Conservation (phyloP, 805 yeast species). For the Starmerella potacharoeniae region DNA sequence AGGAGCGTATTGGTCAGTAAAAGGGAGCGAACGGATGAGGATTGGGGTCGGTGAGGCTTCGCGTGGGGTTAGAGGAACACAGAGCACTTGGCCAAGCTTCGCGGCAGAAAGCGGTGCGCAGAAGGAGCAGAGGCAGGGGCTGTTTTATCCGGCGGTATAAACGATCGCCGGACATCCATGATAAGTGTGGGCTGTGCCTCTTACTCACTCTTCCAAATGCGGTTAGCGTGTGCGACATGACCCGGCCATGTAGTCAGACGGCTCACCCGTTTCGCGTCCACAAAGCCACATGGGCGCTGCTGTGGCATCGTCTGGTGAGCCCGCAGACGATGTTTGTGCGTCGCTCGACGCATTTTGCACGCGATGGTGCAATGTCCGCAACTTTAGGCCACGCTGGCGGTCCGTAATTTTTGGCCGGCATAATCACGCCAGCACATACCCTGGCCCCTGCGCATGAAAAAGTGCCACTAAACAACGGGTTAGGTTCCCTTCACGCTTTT, state of each 20-base stretch:
- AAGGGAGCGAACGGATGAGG: not conserved
- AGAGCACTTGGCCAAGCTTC: not conserved
- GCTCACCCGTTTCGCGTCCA: no score
- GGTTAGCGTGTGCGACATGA: not conserved
- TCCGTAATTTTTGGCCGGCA: not conserved
- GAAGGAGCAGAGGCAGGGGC: not conserved
- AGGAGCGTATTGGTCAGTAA: not conserved
- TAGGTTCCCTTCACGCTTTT: not conserved
- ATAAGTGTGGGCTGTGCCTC: not conserved
- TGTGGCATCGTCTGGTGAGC: no score
- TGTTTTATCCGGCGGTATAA: not conserved
- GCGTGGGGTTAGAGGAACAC: not conserved
- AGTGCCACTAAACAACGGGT: not conserved
- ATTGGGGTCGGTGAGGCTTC: not conserved
- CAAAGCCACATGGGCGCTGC: no score
- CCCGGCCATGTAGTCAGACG: not conserved
- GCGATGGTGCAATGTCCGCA: no score
- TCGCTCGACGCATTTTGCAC: no score
- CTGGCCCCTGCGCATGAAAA: not conserved
- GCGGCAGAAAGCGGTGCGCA: not conserved
- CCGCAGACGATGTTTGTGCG: no score
- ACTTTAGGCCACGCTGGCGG: not conserved
- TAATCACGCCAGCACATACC: not conserved
- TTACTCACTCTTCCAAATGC: not conserved
- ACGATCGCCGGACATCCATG: not conserved